These are phyloP conservation scores for Claviceps citrina DNA, from an alignment of 2,329 filamentous ascomycete species.

Conservation along the genomic window DNA sequence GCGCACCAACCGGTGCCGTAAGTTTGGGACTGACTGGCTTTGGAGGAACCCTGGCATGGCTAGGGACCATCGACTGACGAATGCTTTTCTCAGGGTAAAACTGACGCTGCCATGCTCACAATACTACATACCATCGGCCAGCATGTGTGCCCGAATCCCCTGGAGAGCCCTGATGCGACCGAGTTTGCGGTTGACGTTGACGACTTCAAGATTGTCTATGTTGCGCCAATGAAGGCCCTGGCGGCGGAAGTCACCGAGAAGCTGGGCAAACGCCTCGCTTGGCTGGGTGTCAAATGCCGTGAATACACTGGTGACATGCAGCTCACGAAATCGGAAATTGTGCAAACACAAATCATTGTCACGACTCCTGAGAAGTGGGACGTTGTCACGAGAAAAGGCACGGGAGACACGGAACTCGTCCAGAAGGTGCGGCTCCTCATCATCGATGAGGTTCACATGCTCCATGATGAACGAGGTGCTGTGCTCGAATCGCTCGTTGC, in stretches of 20 bases:
- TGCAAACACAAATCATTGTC: slow-evolving; percentile 93
- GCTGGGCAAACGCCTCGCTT: slow-evolving; percentile 75
- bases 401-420: slow-evolving; percentile 90
- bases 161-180: slow-evolving; percentile 54
- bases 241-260: slow-evolving; percentile 95
- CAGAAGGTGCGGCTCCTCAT: slow-evolving; percentile 93
- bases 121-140: slow-evolving; percentile 82
- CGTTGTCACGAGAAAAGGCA: slow-evolving; percentile 91
- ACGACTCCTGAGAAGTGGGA: slow-evolving; percentile 99
- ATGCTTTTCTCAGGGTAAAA: slow-evolving; percentile 53
- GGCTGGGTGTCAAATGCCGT: slow-evolving; percentile 82
- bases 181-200: slow-evolving; percentile 73
- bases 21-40: slow-evolving; percentile 19
- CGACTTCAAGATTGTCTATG: slow-evolving; percentile 96
- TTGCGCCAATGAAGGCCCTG: slow-evolving; percentile 96
- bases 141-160: slow-evolving; percentile 65
- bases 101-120: slow-evolving; percentile 92
- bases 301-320: slow-evolving; percentile 99
- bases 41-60: background rate
- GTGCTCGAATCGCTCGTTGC: slow-evolving; percentile 93
- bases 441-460: slow-evolving; percentile 98
- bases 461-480: slow-evolving; percentile 91
- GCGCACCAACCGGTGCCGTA: slow-evolving; percentile 83
- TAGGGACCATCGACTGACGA: background rate
- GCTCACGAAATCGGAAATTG: slow-evolving; percentile 87